Conservation (phyloP, 2,329 filamentous ascomycete genomes). For the Colletotrichum theobromicola region DNA sequence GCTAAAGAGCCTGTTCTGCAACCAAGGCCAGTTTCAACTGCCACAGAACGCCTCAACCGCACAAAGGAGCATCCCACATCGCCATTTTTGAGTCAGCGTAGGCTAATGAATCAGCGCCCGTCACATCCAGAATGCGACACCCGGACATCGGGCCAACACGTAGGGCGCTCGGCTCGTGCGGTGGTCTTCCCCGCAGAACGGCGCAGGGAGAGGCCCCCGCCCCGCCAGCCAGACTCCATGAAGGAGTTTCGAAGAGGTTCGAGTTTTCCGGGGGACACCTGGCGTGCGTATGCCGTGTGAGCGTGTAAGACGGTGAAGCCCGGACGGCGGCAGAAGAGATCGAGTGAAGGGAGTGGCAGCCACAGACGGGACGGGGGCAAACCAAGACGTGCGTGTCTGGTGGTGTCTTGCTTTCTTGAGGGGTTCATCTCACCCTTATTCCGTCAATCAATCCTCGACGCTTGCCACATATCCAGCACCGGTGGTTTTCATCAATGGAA, state of each 20-base stretch:
- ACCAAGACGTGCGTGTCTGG: background rate
- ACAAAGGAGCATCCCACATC: background rate
- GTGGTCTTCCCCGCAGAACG: conserved; percentile 3
- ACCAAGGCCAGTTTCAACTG: background rate
- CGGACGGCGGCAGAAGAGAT: background rate
- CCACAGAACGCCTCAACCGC: background rate
- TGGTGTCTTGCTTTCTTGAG: background rate
- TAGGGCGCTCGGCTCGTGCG: background rate
- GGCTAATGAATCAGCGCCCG: background rate
- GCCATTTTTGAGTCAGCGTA: background rate
- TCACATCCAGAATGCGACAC: background rate
- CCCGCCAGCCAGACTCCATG: background rate
- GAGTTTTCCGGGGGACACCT: conserved; percentile 9
- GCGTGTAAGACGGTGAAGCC: background rate
- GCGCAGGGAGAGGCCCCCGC: background rate
- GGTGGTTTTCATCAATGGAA: background rate
- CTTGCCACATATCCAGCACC: background rate
- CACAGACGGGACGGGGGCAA: background rate
- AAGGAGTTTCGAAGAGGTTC: conserved; percentile 14
- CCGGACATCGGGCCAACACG: background rate
- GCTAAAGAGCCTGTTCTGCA: background rate
- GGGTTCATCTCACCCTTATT: conserved; percentile 7
- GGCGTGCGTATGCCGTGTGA: background rate
- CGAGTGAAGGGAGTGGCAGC: background rate
- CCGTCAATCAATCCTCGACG: background rate